Evolutionary conservation across 2,329 filamentous ascomycete genomes (phyloP), one percentile per base, ranked within the genome.

Genomic region (Colletotrichum salicis): DNA sequence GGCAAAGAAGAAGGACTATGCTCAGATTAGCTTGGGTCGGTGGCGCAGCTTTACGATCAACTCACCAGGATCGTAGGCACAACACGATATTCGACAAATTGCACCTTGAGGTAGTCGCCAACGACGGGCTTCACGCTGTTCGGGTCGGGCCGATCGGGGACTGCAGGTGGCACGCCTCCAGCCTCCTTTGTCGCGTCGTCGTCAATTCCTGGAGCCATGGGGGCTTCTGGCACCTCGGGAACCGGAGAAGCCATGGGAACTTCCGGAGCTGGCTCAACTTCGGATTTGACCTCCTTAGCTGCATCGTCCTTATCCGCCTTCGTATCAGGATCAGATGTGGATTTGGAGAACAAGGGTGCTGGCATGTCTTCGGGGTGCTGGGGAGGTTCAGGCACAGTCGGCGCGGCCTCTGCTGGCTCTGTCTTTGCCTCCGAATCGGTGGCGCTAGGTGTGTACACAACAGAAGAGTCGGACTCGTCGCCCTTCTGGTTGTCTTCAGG

Each of bases 21-120:
- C 33, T 15, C 22, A 12, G 10, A 33, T 68, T 33, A 68, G 57
- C 52, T 52, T 4, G 10, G 31, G n/a, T 24, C 41, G 29, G 52
- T 27, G 64, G 58, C 27, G n/a, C 29, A 31, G 22, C n/a, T 10
- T 45, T n/a, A 67, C 12, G 11, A 15, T 48, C 8, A 22, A 75
- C 92, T 88, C 87, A 97, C 95, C 80, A 99, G 84, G 77, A 99
- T 98, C 2, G 95, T 97, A 33, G 96, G 96, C 64, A 99, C 95
- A 74, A 99, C 96, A 75, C 91, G 90, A 82, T 98, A 91, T 81
- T 98, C 93, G 29, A 98, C 95, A 84, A 99, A 98, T 83, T 96
- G 95, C 82, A 96, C 95, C 84, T 99, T 99, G 72, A 99, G 86
- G 77, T 92, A 93, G 81, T 99, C 96, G 63, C 96, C 96, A 12